phyloP scores from a whole-genome alignment of 495 filamentous ascomycete genomes.

The Pseudevernia furfuracea region DNA sequence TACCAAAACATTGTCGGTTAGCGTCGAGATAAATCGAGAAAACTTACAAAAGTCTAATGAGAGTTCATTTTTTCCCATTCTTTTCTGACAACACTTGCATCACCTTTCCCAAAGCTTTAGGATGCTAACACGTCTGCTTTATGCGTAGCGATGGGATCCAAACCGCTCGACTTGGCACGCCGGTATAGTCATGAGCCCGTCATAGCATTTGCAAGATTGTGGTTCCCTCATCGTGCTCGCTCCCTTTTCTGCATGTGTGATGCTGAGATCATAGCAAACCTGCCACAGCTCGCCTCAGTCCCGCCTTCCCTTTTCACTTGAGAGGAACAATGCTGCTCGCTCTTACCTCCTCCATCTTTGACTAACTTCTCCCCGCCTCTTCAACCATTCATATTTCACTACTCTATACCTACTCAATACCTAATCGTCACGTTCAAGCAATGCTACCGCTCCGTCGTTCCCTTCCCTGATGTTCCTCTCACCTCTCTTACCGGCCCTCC shows the following conservation, averaged over 20 bases:
- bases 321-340: neutral
- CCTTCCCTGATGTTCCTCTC: neutral
- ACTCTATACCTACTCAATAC: neutral
- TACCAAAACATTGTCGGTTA: neutral
- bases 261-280: neutral
- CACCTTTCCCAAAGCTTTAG: neutral
- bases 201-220: neutral
- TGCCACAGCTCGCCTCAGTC: neutral
- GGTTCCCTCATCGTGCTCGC: neutral
- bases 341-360: neutral
- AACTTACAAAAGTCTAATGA: neutral
- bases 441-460: neutral
- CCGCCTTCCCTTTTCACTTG: neutral
- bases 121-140: neutral
- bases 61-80: neutral
- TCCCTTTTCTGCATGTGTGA: neutral
- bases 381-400: neutral
- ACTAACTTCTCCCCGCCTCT: neutral
- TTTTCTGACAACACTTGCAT: neutral
- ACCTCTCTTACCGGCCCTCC: neutral
- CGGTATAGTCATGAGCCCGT: neutral
- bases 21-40: neutral
- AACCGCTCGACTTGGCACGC: neutral
- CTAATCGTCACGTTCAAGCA: neutral
- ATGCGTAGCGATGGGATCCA: neutral